A percentile compares a stretch with the other conserved stretches of the same genome.
Conservation (phyloP, 148 eudicot species). For the Chenopodium album region DNA sequence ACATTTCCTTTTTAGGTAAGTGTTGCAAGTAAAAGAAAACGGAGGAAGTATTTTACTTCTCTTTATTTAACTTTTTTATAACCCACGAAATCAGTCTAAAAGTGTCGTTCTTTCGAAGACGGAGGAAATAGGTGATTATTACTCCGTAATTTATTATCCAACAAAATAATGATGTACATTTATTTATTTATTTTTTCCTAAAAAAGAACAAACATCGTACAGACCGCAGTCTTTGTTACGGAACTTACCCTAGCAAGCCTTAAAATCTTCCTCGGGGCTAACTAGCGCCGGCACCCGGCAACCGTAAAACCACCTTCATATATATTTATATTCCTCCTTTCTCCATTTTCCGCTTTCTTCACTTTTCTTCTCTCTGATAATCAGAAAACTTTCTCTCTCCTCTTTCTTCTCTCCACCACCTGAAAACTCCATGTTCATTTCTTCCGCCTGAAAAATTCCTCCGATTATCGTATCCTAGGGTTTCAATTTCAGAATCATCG, state of each 20-base stretch:
- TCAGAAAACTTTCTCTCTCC: not conserved
- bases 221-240: not conserved
- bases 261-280: not conserved
- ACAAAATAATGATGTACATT: too few species aligned
- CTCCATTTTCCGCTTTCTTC: not conserved
- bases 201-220: too few species aligned
- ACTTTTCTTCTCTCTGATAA: not conserved
- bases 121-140: too few species aligned
- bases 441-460: not conserved
- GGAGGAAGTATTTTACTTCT: too few species aligned
- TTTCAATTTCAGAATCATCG: slow-evolving; percentile 4
- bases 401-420: not conserved
- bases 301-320: not conserved
- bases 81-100: too few species aligned
- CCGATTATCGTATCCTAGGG: not conserved
- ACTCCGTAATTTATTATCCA: too few species aligned
- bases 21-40: too few species aligned
- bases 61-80: too few species aligned
- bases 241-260: not conserved
- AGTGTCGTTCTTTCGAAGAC: too few species aligned
- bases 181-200: not conserved
- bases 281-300: slow-evolving; percentile 28
- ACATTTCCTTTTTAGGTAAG: too few species aligned
- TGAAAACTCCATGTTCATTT: too few species aligned
- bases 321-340: too few species aligned